Evolutionary conservation across 1,139 yeast genomes (phyloP).

Genomic region (Debaryomyces sp.): DNA sequence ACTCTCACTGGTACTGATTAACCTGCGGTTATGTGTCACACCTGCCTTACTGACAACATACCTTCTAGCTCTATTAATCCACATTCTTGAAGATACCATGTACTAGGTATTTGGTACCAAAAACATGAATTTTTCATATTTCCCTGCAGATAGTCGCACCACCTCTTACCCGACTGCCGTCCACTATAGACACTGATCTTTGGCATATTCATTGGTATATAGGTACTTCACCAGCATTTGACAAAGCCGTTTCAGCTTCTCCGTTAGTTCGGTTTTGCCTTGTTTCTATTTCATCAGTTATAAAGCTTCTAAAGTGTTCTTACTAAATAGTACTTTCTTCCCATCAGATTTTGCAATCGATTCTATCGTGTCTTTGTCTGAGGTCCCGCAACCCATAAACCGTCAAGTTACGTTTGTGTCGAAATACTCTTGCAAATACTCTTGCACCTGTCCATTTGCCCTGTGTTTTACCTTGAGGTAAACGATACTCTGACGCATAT

Average conservation of each 20-base stretch:
- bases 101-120: not conserved
- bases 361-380: not conserved
- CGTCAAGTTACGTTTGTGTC: not conserved
- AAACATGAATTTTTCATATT: slow-evolving; percentile 3
- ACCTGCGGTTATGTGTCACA: not conserved
- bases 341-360: not conserved
- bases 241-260: not conserved
- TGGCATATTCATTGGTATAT: not conserved
- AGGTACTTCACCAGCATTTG: not conserved
- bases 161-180: not conserved
- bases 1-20: slow-evolving; percentile 2
- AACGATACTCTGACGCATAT: not conserved
- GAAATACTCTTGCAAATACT: too few species aligned
- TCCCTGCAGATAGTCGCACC: slow-evolving; percentile 6
- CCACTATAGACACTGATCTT: not conserved
- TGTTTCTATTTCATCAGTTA: not conserved
- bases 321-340: not conserved
- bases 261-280: not conserved
- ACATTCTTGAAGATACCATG: not conserved
- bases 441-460: not conserved
- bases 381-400: too few species aligned
- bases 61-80: slow-evolving; percentile 2
- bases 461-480: not conserved
- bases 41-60: not conserved
- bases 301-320: not conserved